phyloP scores from a whole-genome alignment of 78 protist species.

The Planoprotostelium fungivorum region DNA sequence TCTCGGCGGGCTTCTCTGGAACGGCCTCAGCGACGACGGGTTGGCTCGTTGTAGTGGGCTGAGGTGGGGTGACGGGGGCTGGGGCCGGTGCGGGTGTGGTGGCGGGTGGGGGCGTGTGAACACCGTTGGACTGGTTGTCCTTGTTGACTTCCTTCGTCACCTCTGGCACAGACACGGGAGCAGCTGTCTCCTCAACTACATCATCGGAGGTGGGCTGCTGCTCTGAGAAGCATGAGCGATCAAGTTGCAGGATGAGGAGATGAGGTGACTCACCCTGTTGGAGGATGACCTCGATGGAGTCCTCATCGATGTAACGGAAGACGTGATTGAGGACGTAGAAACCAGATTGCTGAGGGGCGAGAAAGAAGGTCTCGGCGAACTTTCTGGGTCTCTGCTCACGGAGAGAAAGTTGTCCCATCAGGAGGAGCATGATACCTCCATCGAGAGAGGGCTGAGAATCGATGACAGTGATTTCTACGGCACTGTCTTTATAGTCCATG shows the following conservation, averaged over 20 bases:
- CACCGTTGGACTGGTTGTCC: background rate
- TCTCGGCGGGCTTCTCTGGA: slow-evolving; percentile 1
- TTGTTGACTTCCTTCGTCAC: background rate
- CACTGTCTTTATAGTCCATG: background rate
- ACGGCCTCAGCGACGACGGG: background rate
- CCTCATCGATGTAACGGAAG: background rate
- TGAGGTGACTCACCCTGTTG: background rate
- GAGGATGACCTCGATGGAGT: background rate
- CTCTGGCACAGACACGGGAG: background rate
- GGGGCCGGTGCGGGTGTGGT: background rate
- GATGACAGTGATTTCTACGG: background rate
- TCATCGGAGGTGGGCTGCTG: background rate
- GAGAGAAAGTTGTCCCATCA: background rate
- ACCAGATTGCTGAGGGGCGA: background rate
- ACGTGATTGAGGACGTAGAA: background rate
- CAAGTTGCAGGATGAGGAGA: background rate
- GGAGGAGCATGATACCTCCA: background rate
- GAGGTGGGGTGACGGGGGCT: background rate
- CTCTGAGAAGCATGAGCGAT: background rate
- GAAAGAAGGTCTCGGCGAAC: background rate
- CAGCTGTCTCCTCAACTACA: background rate
- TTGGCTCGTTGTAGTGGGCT: background rate
- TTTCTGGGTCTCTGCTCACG: background rate
- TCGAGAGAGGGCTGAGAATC: background rate
- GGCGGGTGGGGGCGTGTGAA: background rate